These are phyloP conservation scores for Eragrostis tef DNA, from an alignment of 202 grass and related monocot genomes.

Conservation along the genomic window DNA sequence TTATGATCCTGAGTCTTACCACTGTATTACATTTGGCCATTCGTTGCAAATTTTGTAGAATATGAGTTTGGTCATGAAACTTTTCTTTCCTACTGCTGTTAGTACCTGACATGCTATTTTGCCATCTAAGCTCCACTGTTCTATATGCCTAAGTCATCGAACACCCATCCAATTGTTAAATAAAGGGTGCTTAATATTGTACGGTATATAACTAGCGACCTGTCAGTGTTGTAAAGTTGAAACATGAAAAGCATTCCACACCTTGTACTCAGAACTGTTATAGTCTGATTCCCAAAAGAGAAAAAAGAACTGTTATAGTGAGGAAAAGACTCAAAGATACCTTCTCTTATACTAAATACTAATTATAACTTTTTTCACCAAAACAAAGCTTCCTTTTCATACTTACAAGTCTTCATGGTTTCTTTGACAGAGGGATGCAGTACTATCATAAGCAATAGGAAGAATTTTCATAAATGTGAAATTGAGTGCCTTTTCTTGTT, in stretches of 20 bases:
- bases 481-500: not conserved
- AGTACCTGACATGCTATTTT: not conserved
- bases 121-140: not conserved
- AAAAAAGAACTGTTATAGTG: not conserved
- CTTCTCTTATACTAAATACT: not conserved
- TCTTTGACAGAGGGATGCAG: not conserved
- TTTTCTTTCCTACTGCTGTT: not conserved
- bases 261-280: not conserved
- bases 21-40: constrained; percentile 16
- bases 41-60: constrained; percentile 9
- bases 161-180: no score
- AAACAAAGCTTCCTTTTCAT: constrained; percentile 1
- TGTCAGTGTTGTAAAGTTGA: not conserved
- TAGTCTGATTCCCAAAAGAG: no score
- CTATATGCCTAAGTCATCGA: not conserved
- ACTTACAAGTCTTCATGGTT: not conserved
- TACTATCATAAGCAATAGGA: not conserved
- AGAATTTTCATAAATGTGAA: not conserved
- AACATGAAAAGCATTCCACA: not conserved
- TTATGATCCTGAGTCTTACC: constrained; percentile 14
- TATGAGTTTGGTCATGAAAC: not conserved
- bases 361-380: constrained; percentile 7
- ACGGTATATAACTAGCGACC: not conserved
- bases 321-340: not conserved
- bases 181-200: no score